Conservation (phyloP, 306 rosid species). For the Acmispon strigosus region DNA sequence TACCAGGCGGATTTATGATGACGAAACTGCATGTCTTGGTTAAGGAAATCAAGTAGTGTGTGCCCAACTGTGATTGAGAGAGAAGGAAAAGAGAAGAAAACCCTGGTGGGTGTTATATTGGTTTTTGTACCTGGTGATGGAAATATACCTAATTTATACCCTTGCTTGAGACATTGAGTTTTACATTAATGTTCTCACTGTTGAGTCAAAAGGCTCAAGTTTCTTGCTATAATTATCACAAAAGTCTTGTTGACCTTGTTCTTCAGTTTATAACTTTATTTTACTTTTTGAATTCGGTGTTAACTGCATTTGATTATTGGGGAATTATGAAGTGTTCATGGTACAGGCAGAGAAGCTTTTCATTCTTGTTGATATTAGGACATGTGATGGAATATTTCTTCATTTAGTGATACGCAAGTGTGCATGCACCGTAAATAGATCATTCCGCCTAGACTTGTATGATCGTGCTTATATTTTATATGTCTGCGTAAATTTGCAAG, state of each 20-base stretch:
- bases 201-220: slow-evolving; percentile 16
- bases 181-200: slow-evolving; percentile 14
- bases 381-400: not conserved
- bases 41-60: slow-evolving; percentile 19
- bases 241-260: not conserved
- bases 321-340: not conserved
- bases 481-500: no score
- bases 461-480: no score
- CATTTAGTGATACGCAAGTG: not conserved
- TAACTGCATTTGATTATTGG: not conserved
- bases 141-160: not conserved
- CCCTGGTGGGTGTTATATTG: not conserved
- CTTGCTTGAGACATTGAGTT: slow-evolving; percentile 23
- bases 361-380: not conserved
- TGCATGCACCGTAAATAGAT: not conserved
- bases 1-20: slow-evolving; percentile 9
- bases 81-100: not conserved
- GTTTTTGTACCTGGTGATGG: slow-evolving; percentile 24
- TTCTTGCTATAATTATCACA: not conserved
- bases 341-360: not conserved
- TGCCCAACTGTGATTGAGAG: slow-evolving; percentile 17
- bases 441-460: no score
- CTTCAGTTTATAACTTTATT: not conserved
- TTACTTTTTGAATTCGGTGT: not conserved
- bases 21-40: slow-evolving; percentile 18